A percentile compares a stretch with the other conserved stretches of the same genome.
These are phyloP conservation scores for Solanum chmielewskii DNA, from an alignment of 257 asterid genomes.

Conservation along the genomic window DNA sequence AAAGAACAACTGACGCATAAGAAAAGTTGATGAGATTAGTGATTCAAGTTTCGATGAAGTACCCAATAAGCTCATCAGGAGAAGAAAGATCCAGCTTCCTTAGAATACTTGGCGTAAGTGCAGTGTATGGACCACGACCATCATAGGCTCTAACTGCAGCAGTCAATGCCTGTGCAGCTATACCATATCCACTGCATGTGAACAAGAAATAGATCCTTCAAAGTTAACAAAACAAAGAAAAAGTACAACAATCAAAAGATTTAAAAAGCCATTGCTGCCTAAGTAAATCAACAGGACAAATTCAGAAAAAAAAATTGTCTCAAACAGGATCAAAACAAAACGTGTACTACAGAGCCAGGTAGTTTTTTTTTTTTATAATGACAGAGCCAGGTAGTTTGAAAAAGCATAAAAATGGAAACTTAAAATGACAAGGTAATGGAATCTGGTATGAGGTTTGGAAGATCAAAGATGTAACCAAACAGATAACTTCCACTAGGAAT, in stretches of 20 bases:
- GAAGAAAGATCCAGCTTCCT: conserved; percentile 48
- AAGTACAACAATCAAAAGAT: not conserved
- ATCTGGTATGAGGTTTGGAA: not conserved
- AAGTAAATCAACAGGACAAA: not conserved
- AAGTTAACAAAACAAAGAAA: not conserved
- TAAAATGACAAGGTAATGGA: not conserved
- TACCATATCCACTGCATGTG: conserved; percentile 76
- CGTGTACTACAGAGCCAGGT: not conserved
- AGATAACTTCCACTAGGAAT: not conserved
- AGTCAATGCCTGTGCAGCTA: conserved; percentile 77
- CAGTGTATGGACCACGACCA: conserved; percentile 73
- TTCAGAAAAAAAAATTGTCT: not conserved
- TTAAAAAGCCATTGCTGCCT: not conserved
- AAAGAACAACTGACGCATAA: not conserved
- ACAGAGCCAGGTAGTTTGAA: not conserved
- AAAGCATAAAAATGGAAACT: not conserved
- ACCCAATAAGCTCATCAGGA: conserved; percentile 85
- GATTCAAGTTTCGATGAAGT: conserved; percentile 9
- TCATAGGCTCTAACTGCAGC: conserved; percentile 76
- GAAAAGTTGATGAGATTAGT: not conserved
- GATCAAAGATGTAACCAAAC: not conserved
- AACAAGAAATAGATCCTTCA: not conserved
- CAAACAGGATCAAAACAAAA: not conserved
- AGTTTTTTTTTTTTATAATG: not conserved
- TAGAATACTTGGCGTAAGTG: conserved; percentile 37